These are phyloP conservation scores for Ustilago loliicola DNA, from an alignment of 1,284 basidiomycete species.

Conservation along the genomic window DNA sequence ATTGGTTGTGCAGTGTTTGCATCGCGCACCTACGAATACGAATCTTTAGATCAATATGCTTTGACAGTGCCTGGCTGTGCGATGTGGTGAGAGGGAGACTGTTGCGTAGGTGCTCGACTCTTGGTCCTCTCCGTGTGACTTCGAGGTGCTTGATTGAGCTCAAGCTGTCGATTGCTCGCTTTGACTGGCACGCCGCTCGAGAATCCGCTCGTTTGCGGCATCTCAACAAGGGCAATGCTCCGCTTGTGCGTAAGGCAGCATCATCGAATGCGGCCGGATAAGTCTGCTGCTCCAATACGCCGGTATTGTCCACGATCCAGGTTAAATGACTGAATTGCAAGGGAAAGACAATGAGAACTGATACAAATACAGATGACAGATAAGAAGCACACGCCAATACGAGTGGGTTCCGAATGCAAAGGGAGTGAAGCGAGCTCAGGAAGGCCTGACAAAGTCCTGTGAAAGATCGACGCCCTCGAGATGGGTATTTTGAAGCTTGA, in stretches of 20 bases:
- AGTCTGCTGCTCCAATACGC: no score
- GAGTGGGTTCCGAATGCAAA: not conserved
- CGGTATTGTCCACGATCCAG: not conserved
- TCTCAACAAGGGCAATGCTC: no score
- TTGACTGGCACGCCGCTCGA: no score
- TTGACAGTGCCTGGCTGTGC: not conserved
- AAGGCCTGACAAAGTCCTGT: constrained; percentile 73
- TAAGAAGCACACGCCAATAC: not conserved
- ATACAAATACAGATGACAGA: constrained; percentile 18
- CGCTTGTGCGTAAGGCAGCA: no score
- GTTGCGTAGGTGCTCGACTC: not conserved
- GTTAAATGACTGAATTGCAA: not conserved
- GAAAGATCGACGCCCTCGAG: constrained; percentile 84
- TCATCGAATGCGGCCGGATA: no score
- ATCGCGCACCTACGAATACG: constrained; percentile 16
- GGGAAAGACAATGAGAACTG: not conserved
- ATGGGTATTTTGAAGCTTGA: constrained; percentile 88
- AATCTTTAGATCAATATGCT: constrained; percentile 20
- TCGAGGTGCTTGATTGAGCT: no score
- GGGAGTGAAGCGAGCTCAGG: constrained; percentile 3
- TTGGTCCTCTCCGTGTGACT: not conserved
- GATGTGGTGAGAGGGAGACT: not conserved
- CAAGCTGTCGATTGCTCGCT: no score
- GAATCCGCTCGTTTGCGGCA: no score
- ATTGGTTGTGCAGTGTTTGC: not conserved